phyloP scores from a whole-genome alignment of 257 asterid genomes.

The Scutellaria galericulata region DNA sequence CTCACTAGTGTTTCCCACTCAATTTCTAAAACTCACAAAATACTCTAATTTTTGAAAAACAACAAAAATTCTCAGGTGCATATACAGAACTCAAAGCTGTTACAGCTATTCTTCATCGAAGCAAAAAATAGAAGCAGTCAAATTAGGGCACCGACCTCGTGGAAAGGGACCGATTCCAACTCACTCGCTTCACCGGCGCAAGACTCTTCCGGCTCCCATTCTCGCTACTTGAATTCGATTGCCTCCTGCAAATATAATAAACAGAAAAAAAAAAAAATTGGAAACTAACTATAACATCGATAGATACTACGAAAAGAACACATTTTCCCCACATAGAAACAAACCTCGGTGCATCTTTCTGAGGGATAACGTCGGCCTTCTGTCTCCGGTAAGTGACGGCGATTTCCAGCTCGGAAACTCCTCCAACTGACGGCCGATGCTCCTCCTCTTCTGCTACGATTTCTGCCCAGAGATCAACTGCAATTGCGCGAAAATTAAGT shows the following conservation, averaged over 20 bases:
- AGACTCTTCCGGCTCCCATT: conserved; percentile 54
- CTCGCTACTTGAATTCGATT: conserved; percentile 54
- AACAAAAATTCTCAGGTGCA: not conserved
- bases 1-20: too few relatives aligned
- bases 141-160: conserved; percentile 66
- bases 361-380: conserved; percentile 38
- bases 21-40: too few relatives aligned
- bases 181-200: conserved; percentile 59
- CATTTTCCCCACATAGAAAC: not conserved
- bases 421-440: conserved; percentile 26
- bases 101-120: conserved; percentile 1
- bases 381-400: conserved; percentile 53
- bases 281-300: not conserved
- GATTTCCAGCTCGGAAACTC: conserved; percentile 51
- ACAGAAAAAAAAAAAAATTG: not conserved
- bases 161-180: conserved; percentile 90
- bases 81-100: conserved; percentile 2
- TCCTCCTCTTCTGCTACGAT: conserved; percentile 49
- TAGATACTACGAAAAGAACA: not conserved
- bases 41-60: too few relatives aligned
- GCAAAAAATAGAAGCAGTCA: conserved; percentile 8
- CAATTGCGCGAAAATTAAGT: conserved; percentile 16
- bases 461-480: conserved; percentile 69
- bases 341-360: conserved; percentile 48
- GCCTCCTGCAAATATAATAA: conserved; percentile 53